Conservation (phyloP, 768 basidiomycete genomes). For the Amanita inopinata region DNA sequence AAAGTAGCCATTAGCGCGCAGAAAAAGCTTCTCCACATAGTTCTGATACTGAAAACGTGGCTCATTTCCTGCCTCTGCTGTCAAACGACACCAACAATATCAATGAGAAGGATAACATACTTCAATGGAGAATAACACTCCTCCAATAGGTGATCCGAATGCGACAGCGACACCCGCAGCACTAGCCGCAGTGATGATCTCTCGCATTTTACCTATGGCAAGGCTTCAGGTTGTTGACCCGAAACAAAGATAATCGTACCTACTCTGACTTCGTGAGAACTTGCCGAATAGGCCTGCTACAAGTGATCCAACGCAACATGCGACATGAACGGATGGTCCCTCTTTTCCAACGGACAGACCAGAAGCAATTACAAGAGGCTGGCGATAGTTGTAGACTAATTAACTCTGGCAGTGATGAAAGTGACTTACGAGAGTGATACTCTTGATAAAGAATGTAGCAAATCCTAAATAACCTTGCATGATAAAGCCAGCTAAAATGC, state of each 20-base stretch:
- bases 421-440: conserved; percentile 72
- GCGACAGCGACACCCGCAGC: conserved; percentile 98
- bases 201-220: conserved; percentile 63
- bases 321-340: conserved; percentile 96
- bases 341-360: conserved; percentile 97
- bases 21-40: conserved; percentile 98
- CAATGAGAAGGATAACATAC: conserved; percentile 25
- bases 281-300: conserved; percentile 78
- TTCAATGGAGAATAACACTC: conserved; percentile 96
- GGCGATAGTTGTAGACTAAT: conserved; percentile 11
- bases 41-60: conserved; percentile 91
- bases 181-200: conserved; percentile 90
- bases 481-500: conserved; percentile 92
- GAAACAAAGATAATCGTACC: conserved; percentile 16
- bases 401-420: not conserved
- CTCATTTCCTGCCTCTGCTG: conserved; percentile 79
- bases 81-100: not conserved
- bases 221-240: conserved; percentile 12
- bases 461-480: conserved; percentile 94
- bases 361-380: conserved; percentile 97
- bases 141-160: conserved; percentile 96
- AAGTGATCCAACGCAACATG: conserved; percentile 85
- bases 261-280: conserved; percentile 85
- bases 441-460: conserved; percentile 89
- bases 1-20: conserved; percentile 96